phyloP scores from a whole-genome alignment of 106 monocot genomes.

The Dendrobium catenatum region DNA sequence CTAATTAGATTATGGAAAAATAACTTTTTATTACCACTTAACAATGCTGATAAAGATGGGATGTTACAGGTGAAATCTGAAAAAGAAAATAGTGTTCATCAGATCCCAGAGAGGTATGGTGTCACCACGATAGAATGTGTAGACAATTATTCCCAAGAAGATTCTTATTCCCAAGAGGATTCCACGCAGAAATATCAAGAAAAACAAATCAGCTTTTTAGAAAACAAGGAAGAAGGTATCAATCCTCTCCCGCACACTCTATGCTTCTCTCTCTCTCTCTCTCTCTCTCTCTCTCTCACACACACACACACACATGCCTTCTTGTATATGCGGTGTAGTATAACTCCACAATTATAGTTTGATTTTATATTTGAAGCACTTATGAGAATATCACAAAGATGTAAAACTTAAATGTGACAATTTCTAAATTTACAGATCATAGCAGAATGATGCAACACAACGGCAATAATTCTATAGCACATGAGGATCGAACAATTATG shows the following conservation, averaged over 20 bases:
- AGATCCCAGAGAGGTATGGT: background rate
- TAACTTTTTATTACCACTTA: background rate
- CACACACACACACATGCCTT: background rate
- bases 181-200: conserved; percentile 1
- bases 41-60: background rate
- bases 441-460: background rate
- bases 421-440: background rate
- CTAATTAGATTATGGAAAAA: background rate
- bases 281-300: too few species aligned
- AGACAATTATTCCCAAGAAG: conserved; percentile 1
- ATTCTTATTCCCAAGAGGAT: conserved; percentile 4
- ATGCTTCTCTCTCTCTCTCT: too few species aligned
- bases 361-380: background rate
- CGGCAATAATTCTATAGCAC: background rate
- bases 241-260: background rate
- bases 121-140: conserved; percentile 6
- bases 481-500: conserved; percentile 5
- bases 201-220: background rate
- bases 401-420: background rate
- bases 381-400: too few species aligned
- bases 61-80: conserved; percentile 8
- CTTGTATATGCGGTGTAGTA: background rate
- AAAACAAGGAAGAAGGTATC: conserved; percentile 20
- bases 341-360: background rate
- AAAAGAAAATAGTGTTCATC: conserved; percentile 9